Evolutionary conservation across 371 early-diverging fungal species (phyloP), one percentile per base, ranked within the genome.

Genomic region (Capniomyces stellatus): DNA sequence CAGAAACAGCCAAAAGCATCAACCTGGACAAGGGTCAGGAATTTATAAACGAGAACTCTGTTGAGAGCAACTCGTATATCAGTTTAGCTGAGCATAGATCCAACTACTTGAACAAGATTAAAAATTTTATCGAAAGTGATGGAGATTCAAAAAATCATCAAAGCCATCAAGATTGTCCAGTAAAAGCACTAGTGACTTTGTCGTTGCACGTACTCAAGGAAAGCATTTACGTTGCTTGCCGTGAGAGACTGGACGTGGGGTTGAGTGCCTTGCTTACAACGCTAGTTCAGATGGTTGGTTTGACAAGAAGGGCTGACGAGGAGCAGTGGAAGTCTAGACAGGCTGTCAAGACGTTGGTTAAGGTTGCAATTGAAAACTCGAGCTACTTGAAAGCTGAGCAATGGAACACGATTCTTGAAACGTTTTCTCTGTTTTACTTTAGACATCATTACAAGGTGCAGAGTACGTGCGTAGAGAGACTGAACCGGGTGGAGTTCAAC

Each of bases 271-370:
- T 29, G 25, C 27, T 51, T 27, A 41, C 40, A 28, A 55, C 55
- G 29, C 46, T 51, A 18, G 47, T 55, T 35, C 49, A 49, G 41
- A 54, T 49, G 54, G 15, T 29, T 21, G 54, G 54, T 31, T 29
- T 35, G n/a, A 55, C 35, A 29, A 24, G 54, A 24, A 25, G 18
- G n/a, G 43, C 8, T 21, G 6, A 6, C 12, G 46, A 46, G 21
- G 46, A 46, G 12, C 23, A 46, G 12, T 46, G 46, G 46, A 46
- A 46, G 19, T 10, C 4, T 12, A 6, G 21, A 21, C 46, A 23
- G 27, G 21, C 46, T 8, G 12, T 19, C 6, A 12, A 46, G 27
- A 12, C 46, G 21, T 19, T 46, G 19, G 12, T 46, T 12, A 19
- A 27, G 27, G 46, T 46, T 10, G 6, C 12, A 10, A 10, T 8